Percentiles rank a stretch among this genome's conserved stretches.
Conservation (phyloP, 768 basidiomycete species). For the Kwoniella europaea region DNA sequence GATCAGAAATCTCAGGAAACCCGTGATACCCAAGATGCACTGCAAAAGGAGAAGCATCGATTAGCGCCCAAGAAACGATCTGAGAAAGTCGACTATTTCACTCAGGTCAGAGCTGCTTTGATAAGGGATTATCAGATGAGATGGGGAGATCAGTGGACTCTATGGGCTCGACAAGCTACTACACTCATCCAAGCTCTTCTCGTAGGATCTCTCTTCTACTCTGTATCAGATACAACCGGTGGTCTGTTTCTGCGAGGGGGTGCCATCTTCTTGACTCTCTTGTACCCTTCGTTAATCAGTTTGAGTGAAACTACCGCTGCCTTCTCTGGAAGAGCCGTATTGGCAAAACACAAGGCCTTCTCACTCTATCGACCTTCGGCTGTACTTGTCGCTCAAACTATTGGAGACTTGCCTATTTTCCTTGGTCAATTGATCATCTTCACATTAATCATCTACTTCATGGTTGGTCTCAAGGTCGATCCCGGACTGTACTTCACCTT, state of each 20-base stretch:
- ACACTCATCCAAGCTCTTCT: slow-evolving; percentile 62
- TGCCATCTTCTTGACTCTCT: slow-evolving; percentile 72
- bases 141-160: slow-evolving; percentile 52
- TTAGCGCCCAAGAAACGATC: slow-evolving; percentile 36
- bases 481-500: slow-evolving; percentile 47
- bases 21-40: slow-evolving; percentile 21
- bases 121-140: slow-evolving; percentile 48
- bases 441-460: slow-evolving; percentile 54
- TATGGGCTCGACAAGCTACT: slow-evolving; percentile 51
- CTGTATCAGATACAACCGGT: slow-evolving; percentile 64
- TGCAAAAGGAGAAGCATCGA: slow-evolving; percentile 43
- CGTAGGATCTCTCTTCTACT: slow-evolving; percentile 71
- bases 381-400: slow-evolving; percentile 60
- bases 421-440: slow-evolving; percentile 50
- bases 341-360: slow-evolving; percentile 55
- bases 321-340: slow-evolving; percentile 53
- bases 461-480: slow-evolving; percentile 36
- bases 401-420: slow-evolving; percentile 60
- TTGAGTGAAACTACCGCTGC: slow-evolving; percentile 52
- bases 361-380: slow-evolving; percentile 56
- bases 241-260: slow-evolving; percentile 79
- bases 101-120: slow-evolving; percentile 45
- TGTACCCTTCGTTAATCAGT: slow-evolving; percentile 47
- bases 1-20: slow-evolving; percentile 28
- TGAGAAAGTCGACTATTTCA: slow-evolving; percentile 40